A percentile compares a stretch with the other conserved stretches of the same genome.
Conservation (phyloP, 768 basidiomycete species). For the Trametes villosa region DNA sequence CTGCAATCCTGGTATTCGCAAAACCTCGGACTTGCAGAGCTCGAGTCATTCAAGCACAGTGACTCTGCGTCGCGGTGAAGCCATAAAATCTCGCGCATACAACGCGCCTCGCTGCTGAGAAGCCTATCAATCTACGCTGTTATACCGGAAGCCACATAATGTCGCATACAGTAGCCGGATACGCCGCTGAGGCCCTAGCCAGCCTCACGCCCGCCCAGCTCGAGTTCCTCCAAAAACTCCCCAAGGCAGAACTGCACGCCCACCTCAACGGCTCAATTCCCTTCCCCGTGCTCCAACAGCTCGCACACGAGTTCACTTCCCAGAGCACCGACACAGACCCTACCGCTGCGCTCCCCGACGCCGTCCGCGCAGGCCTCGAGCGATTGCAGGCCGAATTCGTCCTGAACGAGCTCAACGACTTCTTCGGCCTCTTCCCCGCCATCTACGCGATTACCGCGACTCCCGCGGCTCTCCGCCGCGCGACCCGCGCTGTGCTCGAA, state of each 20-base stretch:
- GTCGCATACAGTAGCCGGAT: slow-evolving; percentile 29
- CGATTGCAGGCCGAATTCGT: slow-evolving; percentile 43
- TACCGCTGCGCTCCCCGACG: slow-evolving; percentile 17
- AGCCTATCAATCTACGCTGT: background rate
- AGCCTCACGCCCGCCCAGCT: slow-evolving; percentile 57
- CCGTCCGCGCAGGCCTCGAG: slow-evolving; percentile 48
- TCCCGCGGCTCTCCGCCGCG: slow-evolving; percentile 54
- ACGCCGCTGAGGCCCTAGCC: slow-evolving; percentile 53
- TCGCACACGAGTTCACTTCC: slow-evolving; percentile 50
- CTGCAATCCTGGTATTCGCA: no score
- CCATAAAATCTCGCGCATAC: background rate
- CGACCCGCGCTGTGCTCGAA: slow-evolving; percentile 66
- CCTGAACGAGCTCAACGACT: slow-evolving; percentile 65
- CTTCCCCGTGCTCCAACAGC: slow-evolving; percentile 58
- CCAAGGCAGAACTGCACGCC: slow-evolving; percentile 86
- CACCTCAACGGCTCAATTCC: slow-evolving; percentile 89
- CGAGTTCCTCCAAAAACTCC: slow-evolving; percentile 61
- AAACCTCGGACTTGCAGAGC: background rate
- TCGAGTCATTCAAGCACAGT: background rate
- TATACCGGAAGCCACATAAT: background rate
- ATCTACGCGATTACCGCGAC: slow-evolving; percentile 80
- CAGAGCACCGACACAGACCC: background rate
- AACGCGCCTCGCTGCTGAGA: no score
- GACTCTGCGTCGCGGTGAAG: no score
- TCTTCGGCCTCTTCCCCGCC: slow-evolving; percentile 75